phyloP scores from a whole-genome alignment of 1,284 basidiomycete species.

The Inonotus hispidus region DNA sequence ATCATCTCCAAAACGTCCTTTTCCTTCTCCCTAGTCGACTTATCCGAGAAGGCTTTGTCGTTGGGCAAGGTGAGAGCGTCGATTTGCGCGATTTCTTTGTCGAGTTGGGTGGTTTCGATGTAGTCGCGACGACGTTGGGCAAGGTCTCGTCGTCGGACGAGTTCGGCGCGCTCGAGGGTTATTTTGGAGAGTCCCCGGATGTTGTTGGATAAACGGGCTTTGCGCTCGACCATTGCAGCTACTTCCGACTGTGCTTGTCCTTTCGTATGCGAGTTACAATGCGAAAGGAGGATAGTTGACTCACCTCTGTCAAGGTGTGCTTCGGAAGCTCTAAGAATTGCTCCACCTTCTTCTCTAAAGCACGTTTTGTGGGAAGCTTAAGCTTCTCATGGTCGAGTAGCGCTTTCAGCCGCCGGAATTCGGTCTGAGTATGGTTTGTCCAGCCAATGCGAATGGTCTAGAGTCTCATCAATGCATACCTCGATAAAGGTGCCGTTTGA shows the following conservation, averaged over 20 bases:
- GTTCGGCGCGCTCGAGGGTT: conserved; percentile 55
- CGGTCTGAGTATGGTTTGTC: conserved; percentile 48
- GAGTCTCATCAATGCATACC: conserved; percentile 37
- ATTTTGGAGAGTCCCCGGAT: conserved; percentile 36
- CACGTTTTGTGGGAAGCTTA: conserved; percentile 59
- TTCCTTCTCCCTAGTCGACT: conserved; percentile 33
- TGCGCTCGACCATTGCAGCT: conserved; percentile 64
- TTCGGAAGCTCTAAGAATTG: conserved; percentile 54
- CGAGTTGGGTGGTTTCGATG: conserved; percentile 53
- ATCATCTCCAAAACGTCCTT: conserved; percentile 65
- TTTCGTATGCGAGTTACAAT: neutral
- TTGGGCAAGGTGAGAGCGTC: conserved; percentile 18
- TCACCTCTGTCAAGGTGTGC: conserved; percentile 73
- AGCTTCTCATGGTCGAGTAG: conserved; percentile 50
- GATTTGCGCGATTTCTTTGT: conserved; percentile 55
- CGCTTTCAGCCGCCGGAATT: conserved; percentile 60
- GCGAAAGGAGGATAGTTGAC: conserved; percentile 18
- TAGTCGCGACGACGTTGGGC: conserved; percentile 67
- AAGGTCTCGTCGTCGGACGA: conserved; percentile 62
- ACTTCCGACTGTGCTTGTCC: conserved; percentile 51
- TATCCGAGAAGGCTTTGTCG: conserved; percentile 11
- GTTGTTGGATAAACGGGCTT: conserved; percentile 38
- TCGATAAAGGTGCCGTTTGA: conserved; percentile 63
- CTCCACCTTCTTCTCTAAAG: conserved; percentile 57
- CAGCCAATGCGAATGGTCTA: neutral